Conservation (phyloP, 176 grass and related monocot genomes). For the Aegilops longissima region DNA sequence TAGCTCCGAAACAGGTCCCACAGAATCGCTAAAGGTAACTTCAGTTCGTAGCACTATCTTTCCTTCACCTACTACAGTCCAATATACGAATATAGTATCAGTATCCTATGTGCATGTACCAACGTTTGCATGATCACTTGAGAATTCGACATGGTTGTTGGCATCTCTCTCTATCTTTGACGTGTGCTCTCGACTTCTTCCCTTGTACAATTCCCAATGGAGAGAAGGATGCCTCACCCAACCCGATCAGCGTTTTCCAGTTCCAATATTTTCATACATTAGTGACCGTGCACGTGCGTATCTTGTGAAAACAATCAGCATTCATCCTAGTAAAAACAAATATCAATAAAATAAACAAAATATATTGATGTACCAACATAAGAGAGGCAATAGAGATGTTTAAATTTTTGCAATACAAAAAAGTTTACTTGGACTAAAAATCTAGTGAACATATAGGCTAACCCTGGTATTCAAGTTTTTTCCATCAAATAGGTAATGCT, state of each 20-base stretch:
- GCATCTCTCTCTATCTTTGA: background rate
- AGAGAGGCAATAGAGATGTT: no score
- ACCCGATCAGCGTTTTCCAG: background rate
- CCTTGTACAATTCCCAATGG: constrained; percentile 10
- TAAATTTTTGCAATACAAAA: no score
- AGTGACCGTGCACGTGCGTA: no score
- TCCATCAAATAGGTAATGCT: no score
- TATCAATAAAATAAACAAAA: no score
- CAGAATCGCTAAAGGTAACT: background rate
- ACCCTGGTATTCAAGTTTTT: no score
- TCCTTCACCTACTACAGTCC: background rate
- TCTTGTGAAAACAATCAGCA: no score
- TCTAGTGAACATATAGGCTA: no score
- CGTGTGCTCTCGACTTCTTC: constrained; percentile 3
- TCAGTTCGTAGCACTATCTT: constrained; percentile 1
- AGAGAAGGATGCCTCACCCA: constrained; percentile 20
- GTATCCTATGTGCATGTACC: background rate
- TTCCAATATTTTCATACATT: background rate
- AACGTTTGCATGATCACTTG: constrained; percentile 15
- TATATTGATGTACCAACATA: no score
- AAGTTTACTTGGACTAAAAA: no score
- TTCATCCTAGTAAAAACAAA: no score
- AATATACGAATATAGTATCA: background rate
- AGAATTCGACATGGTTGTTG: background rate
- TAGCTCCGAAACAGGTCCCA: background rate